A percentile compares a stretch with the other conserved stretches of the same genome.
These are phyloP conservation scores for Mucor mucedo DNA, from an alignment of 371 early-diverging fungal species.

Conservation along the genomic window DNA sequence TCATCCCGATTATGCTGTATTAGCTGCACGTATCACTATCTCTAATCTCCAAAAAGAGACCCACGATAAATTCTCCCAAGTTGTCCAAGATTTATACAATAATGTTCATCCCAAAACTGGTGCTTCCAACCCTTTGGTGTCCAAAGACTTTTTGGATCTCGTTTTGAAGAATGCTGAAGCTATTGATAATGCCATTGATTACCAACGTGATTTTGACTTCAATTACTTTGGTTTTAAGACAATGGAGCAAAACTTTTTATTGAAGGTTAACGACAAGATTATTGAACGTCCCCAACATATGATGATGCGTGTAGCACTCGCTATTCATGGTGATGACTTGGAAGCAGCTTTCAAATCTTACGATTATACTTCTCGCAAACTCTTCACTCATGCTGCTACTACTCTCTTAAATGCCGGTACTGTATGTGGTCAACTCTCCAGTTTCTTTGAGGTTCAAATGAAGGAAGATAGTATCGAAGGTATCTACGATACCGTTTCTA, in stretches of 20 bases:
- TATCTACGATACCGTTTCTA: slow-evolving; percentile 92
- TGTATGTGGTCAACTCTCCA: slow-evolving; percentile 83
- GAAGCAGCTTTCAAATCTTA: slow-evolving; percentile 90
- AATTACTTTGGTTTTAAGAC: slow-evolving; percentile 97
- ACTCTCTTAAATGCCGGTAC: slow-evolving; percentile 97
- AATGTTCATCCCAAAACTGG: slow-evolving; percentile 80
- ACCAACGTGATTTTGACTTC: slow-evolving; percentile 91
- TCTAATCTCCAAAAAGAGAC: slow-evolving; percentile 93
- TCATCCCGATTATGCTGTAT: slow-evolving; percentile 92
- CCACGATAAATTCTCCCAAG: slow-evolving; percentile 72
- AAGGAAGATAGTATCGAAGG: slow-evolving; percentile 82
- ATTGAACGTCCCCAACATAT: slow-evolving; percentile 96
- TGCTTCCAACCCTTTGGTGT: slow-evolving; percentile 76
- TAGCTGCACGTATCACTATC: slow-evolving; percentile 91
- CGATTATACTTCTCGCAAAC: slow-evolving; percentile 82
- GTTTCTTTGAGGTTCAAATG: slow-evolving; percentile 30
- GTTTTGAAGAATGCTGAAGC: slow-evolving; percentile 71
- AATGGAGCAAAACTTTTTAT: slow-evolving; percentile 87
- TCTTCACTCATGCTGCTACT: slow-evolving; percentile 94
- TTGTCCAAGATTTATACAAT: slow-evolving; percentile 64
- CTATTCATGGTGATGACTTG: slow-evolving; percentile 89
- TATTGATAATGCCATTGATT: slow-evolving; percentile 84
- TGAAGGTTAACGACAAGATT: slow-evolving; percentile 74
- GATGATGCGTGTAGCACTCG: slow-evolving; percentile 94
- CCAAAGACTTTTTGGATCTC: slow-evolving; percentile 65